Evolutionary conservation across 2,329 filamentous ascomycete species (phyloP).

Genomic region (Penicillium sp.): DNA sequence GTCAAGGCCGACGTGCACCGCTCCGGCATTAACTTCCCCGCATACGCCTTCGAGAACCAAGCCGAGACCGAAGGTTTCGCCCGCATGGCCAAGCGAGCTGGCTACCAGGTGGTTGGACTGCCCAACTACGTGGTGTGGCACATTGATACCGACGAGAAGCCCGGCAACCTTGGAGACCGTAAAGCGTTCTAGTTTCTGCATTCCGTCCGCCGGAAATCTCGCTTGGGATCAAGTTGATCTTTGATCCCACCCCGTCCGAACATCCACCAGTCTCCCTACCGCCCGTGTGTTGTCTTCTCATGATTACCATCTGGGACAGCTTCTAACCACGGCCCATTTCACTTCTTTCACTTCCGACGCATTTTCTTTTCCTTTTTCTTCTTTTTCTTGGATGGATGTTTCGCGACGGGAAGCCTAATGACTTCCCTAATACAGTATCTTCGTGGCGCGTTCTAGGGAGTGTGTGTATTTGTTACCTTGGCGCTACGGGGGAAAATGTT

Average conservation of each 20-base stretch:
- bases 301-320: not conserved
- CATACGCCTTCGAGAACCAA: slow-evolving; percentile 97
- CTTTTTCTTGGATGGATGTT: slow-evolving; percentile 19
- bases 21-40: slow-evolving; percentile 95
- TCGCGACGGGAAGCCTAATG: slow-evolving; percentile 30
- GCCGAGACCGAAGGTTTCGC: slow-evolving; percentile 98
- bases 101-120: slow-evolving; percentile 85
- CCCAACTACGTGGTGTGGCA: slow-evolving; percentile 99
- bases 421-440: slow-evolving; percentile 35
- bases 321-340: slow-evolving; percentile 6
- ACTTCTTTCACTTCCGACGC: slow-evolving; percentile 16
- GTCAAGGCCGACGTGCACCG: slow-evolving; percentile 98
- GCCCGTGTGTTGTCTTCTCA: slow-evolving; percentile 1
- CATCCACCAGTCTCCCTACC: slow-evolving; percentile 13
- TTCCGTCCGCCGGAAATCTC: slow-evolving; percentile 10
- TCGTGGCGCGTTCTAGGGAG: slow-evolving; percentile 30
- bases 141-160: slow-evolving; percentile 93
- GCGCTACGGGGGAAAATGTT: slow-evolving; percentile 35
- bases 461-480: slow-evolving; percentile 31
- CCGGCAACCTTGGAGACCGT: slow-evolving; percentile 61
- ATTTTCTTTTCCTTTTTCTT: slow-evolving; percentile 9
- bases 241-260: slow-evolving; percentile 18
- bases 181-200: slow-evolving; percentile 35
- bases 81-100: slow-evolving; percentile 96
- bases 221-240: slow-evolving; percentile 19